Conservation (phyloP, 208 protist species). For the Leishmania guyanensis region DNA sequence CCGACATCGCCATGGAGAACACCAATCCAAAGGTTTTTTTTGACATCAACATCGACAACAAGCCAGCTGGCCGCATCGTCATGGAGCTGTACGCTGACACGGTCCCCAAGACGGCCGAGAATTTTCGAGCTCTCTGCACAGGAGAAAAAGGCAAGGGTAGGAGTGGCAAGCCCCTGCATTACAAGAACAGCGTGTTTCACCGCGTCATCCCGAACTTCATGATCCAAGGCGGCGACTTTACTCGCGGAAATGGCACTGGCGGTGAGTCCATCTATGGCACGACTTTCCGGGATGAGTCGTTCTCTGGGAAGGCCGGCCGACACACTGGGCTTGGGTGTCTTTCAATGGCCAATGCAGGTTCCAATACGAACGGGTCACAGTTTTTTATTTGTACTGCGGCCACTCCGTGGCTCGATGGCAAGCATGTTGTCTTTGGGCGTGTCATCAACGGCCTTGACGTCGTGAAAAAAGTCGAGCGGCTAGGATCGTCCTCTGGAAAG, state of each 20-base stretch:
- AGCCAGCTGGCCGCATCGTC: constrained; percentile 77
- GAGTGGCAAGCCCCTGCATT: constrained; percentile 95
- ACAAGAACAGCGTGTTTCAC: constrained; percentile 96
- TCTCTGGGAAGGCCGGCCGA: constrained; percentile 93
- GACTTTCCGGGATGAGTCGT: constrained; percentile 97
- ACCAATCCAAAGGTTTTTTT: constrained; percentile 92
- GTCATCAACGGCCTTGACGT: constrained; percentile 89
- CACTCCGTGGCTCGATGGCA: constrained; percentile 91
- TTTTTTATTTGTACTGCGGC: constrained; percentile 94
- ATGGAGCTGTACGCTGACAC: constrained; percentile 94
- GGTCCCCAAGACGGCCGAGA: constrained; percentile 93
- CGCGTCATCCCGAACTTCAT: constrained; percentile 97
- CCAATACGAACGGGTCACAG: constrained; percentile 97
- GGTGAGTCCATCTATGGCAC: constrained; percentile 99
- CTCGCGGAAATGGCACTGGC: constrained; percentile 95
- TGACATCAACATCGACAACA: constrained; percentile 77
- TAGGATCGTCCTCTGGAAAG: constrained; percentile 75
- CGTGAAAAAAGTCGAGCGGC: constrained; percentile 79
- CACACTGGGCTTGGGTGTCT: constrained; percentile 93
- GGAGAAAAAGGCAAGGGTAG: constrained; percentile 90
- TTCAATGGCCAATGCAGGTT: constrained; percentile 99
- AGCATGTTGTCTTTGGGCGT: constrained; percentile 97
- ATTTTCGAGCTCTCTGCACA: constrained; percentile 92
- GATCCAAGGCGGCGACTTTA: constrained; percentile 98
- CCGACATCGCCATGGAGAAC: constrained; percentile 29